Evolutionary conservation across 2,329 filamentous ascomycete species (phyloP).

Genomic region (Chrysosporium keratinophilum): DNA sequence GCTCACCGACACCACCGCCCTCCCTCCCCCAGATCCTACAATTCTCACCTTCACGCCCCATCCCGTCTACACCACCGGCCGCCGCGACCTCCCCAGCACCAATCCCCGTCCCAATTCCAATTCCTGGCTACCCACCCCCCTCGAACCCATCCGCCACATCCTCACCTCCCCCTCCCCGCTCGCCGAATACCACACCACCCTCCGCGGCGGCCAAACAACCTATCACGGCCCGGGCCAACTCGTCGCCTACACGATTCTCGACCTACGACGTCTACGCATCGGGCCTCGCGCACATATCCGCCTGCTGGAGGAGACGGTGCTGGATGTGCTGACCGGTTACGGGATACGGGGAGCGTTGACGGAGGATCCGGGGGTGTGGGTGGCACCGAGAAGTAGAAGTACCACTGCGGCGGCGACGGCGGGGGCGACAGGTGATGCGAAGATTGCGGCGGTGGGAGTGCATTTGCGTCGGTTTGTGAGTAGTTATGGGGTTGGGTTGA

Average conservation of each 20-base stretch:
- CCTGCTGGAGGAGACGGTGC: slow-evolving; percentile 65
- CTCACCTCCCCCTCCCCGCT: slow-evolving; percentile 27
- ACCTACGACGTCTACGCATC: slow-evolving; percentile 58
- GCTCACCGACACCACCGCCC: slow-evolving; percentile 23
- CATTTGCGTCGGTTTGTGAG: slow-evolving; percentile 76
- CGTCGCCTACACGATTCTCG: slow-evolving; percentile 85
- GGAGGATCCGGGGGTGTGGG: slow-evolving; percentile 79
- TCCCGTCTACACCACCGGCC: slow-evolving; percentile 82
- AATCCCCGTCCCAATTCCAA: slow-evolving; percentile 28
- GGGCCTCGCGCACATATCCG: slow-evolving; percentile 67
- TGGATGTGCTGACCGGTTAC: slow-evolving; percentile 52
- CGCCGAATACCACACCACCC: slow-evolving; percentile 58
- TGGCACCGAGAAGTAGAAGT: slow-evolving; percentile 27
- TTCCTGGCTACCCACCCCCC: slow-evolving; percentile 23
- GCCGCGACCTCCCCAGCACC: slow-evolving; percentile 56
- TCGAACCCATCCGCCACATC: slow-evolving; percentile 31
- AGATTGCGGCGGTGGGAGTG: slow-evolving; percentile 88
- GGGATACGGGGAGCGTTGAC: slow-evolving; percentile 46
- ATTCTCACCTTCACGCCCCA: slow-evolving; percentile 73
- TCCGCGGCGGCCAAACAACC: slow-evolving; percentile 82
- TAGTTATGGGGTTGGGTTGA: slow-evolving; percentile 69
- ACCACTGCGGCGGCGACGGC: background rate
- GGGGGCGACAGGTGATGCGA: slow-evolving; percentile 37
- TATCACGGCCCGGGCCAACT: slow-evolving; percentile 93
- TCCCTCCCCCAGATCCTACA: slow-evolving; percentile 49